Base-by-base conservation (phyloP, 805 yeast genomes). In the Starmerella bombi region DNA sequence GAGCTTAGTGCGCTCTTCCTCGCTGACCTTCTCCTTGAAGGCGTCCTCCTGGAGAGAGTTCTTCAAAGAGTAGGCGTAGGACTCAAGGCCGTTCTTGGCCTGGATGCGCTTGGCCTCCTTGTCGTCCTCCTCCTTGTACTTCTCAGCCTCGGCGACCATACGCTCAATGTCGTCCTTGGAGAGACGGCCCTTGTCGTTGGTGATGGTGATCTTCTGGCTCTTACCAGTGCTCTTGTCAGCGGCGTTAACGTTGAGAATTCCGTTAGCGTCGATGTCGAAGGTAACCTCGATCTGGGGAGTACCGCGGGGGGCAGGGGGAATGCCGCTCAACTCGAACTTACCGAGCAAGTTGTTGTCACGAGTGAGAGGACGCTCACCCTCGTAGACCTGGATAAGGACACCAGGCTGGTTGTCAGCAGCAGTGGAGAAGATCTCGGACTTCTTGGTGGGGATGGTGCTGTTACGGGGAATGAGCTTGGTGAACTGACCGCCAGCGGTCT, bases 401-500 rank as follows among this genome's bases (percentile, higher is more conserved):
- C 95, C 94, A 55, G 96, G 95, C 71, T 86, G 96, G 77, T 86
- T 85, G 68, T 86, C 96, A 57, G 95, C 88, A 63, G 82, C 83
- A 51, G 97, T 86, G 50, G 95, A 83, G 80, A 86, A 86, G 52
- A 81, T 77, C 73, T 85, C 94, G 32, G 95, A 83, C 72, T 86
- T 86, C 77, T 85, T 85, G 66, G 94, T 82, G 67, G 97, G 97
- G 56, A 86, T 84, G 48, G 95, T 84, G 43, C 94, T 80, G 81
- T 88, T 88, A 75, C 98, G 81, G 71, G 95, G 94, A 59, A 88
- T 86, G 69, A 86, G 77, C 71, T 83, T 83, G 65, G 95, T 86
- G 94, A 86, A 85, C 69, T 85, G 86, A 77, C 96, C 96, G 74
- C 97, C 96, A 59, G 95, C 95, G 54, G 95, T 86, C 72, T 86